phyloP scores from a whole-genome alignment of 441 rosid genomes.

The Lepidium campestre region DNA sequence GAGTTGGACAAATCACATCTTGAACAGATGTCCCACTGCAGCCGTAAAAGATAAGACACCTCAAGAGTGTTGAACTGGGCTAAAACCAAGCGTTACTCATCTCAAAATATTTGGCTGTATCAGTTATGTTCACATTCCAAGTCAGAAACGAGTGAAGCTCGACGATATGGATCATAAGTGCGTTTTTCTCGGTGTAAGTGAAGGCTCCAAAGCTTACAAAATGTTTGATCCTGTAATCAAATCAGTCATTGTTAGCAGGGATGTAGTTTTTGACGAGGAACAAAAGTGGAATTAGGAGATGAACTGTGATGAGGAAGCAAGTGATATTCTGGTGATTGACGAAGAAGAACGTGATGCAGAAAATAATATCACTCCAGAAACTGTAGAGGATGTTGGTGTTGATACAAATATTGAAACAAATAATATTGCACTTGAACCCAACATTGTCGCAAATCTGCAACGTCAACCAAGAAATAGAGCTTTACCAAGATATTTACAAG shows the following conservation, averaged over 20 bases:
- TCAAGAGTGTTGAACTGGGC: neutral
- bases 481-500: neutral
- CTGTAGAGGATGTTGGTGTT: accelerated
- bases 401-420: neutral
- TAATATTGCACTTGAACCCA: neutral
- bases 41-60: neutral
- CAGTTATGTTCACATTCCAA: neutral
- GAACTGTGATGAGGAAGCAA: neutral
- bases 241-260: neutral
- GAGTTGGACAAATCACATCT: neutral
- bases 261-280: neutral
- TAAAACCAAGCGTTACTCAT: neutral
- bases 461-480: neutral
- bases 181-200: neutral
- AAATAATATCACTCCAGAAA: neutral
- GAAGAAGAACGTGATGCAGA: neutral
- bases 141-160: neutral
- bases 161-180: neutral
- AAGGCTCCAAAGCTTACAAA: neutral
- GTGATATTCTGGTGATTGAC: neutral
- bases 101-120: neutral
- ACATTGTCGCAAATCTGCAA: neutral
- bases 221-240: neutral
- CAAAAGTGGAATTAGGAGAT: neutral
- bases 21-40: neutral